A percentile compares a stretch with the other conserved stretches of the same genome.
Evolutionary conservation across 148 eudicot species (phyloP).

Genomic region (Fagopyrum esculentum): DNA sequence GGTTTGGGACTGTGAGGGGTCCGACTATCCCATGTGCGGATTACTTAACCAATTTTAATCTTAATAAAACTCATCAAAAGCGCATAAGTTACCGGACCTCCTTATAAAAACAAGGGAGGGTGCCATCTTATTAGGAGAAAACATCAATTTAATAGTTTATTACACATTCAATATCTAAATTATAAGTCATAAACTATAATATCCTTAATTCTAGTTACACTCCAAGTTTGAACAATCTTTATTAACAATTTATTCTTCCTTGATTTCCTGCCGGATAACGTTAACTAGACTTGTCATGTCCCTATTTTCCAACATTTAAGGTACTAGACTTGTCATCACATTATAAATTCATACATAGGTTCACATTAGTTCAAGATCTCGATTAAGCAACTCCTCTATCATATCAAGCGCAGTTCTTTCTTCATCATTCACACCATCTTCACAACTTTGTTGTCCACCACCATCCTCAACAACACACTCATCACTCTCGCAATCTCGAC

Average conservation of each 20-base stretch:
- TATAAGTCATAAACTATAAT: too few relatives aligned
- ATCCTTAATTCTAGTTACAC: too few relatives aligned
- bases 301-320: background rate
- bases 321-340: background rate
- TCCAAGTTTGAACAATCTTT: too few relatives aligned
- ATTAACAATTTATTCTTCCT: background rate
- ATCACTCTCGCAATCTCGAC: background rate
- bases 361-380: background rate
- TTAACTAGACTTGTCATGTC: background rate
- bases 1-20: too few relatives aligned
- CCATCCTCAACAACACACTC: background rate
- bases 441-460: constrained; percentile 1
- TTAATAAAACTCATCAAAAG: too few relatives aligned
- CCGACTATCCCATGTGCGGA: too few relatives aligned
- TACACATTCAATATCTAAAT: too few relatives aligned
- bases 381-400: constrained; percentile 39
- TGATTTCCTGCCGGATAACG: background rate
- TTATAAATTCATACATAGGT: background rate
- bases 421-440: constrained; percentile 21
- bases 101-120: too few relatives aligned
- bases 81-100: too few relatives aligned
- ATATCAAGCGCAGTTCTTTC: constrained; percentile 36
- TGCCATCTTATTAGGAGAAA: too few relatives aligned
- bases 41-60: too few relatives aligned
- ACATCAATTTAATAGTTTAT: too few relatives aligned